Percentiles rank a stretch among this genome's conserved stretches.
Conservation (phyloP, 1,139 yeast genomes). For the Geotrichum histeridarum region DNA sequence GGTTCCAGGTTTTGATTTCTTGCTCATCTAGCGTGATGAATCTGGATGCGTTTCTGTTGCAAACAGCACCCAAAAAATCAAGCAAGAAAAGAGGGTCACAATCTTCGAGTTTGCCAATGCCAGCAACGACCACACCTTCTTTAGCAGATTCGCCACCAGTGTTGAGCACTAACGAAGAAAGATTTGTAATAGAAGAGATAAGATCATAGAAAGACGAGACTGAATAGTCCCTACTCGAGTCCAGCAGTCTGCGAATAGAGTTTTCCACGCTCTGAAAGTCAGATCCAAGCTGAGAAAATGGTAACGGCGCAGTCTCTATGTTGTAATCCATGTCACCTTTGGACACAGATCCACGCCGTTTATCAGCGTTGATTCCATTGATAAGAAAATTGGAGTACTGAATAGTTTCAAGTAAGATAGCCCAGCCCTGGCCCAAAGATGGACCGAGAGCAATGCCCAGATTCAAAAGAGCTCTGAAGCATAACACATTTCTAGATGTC, state of each 20-base stretch:
- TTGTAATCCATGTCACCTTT: constrained; percentile 14
- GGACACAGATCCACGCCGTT: constrained; percentile 18
- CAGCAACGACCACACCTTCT: constrained; percentile 16
- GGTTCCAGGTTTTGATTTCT: constrained; percentile 41
- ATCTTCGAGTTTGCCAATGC: constrained; percentile 20
- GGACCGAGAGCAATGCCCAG: constrained; percentile 77
- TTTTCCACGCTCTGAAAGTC: constrained; percentile 54
- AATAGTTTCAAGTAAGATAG: constrained; percentile 57
- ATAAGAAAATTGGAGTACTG: constrained; percentile 63
- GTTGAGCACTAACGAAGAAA: constrained; percentile 34
- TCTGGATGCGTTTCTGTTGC: constrained; percentile 48
- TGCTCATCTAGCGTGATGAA: constrained; percentile 41
- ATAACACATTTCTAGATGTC: constrained; percentile 62
- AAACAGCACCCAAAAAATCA: constrained; percentile 42
- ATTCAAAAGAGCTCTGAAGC: constrained; percentile 72
- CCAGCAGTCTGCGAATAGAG: constrained; percentile 56
- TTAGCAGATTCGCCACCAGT: background rate
- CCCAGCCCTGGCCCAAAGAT: constrained; percentile 64
- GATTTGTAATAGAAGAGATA: constrained; percentile 43
- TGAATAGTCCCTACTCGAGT: constrained; percentile 55
- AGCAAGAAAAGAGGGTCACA: constrained; percentile 27
- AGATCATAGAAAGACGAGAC: constrained; percentile 47
- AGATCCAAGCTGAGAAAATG: constrained; percentile 29
- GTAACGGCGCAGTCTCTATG: constrained; percentile 19
- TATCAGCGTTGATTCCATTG: constrained; percentile 30